Conservation (phyloP, 441 rosid species). For the Euphorbia corollata region DNA sequence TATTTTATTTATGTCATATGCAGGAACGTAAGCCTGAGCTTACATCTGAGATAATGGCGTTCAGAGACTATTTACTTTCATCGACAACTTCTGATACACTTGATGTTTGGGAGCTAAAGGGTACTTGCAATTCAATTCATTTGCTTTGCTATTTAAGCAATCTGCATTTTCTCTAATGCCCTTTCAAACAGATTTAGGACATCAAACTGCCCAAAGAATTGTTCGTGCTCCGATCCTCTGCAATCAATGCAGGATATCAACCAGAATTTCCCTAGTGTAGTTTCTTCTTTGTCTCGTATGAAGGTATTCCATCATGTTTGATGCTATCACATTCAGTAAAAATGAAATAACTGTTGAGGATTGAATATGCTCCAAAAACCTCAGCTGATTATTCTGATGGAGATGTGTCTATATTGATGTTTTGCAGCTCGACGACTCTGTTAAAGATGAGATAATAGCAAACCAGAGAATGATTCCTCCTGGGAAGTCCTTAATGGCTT, state of each 20-base stretch:
- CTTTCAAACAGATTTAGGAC: conserved; percentile 76
- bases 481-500: conserved; percentile 93
- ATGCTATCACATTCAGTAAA: background rate
- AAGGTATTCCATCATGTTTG: conserved; percentile 47
- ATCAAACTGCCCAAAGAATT: conserved; percentile 98
- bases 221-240: conserved; percentile 93
- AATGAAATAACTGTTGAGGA: conserved; percentile 13
- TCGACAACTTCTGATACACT: conserved; percentile 89
- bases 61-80: conserved; percentile 85
- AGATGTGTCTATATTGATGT: conserved; percentile 15
- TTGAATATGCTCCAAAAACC: background rate
- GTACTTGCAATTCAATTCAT: conserved; percentile 29
- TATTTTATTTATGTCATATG: conserved; percentile 18
- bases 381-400: conserved; percentile 15
- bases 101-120: conserved; percentile 98
- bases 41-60: conserved; percentile 84
- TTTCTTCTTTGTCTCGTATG: conserved; percentile 94
- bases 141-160: conserved; percentile 8
- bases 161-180: conserved; percentile 20
- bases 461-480: conserved; percentile 97
- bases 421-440: conserved; percentile 74
- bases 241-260: conserved; percentile 97
- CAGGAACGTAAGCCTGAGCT: conserved; percentile 96
- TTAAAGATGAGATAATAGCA: conserved; percentile 90
- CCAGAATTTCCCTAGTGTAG: conserved; percentile 95